Conservation (phyloP, 768 basidiomycete genomes). For the Paxillus ammoniavirescens region DNA sequence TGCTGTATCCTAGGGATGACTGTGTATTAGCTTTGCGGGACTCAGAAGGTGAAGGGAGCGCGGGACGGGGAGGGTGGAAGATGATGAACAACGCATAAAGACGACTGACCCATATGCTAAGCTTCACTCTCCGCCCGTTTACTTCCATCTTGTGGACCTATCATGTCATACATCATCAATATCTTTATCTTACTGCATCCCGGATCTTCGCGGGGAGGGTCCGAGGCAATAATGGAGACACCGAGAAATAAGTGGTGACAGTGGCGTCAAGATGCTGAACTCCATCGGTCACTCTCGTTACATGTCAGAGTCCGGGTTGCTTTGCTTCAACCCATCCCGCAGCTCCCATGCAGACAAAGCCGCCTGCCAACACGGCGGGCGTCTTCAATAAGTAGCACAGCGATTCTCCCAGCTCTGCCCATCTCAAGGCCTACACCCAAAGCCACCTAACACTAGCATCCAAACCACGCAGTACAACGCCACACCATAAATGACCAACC, state of each 20-base stretch:
- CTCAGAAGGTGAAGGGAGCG: not conserved
- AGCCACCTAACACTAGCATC: not conserved
- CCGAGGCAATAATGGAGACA: not conserved
- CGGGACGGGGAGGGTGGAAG: not conserved
- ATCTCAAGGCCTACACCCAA: too few species aligned
- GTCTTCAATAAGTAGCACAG: too few species aligned
- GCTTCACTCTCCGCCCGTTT: slow-evolving; percentile 80
- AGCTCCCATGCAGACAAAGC: too few species aligned
- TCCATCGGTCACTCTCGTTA: not conserved
- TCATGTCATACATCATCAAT: slow-evolving; percentile 1
- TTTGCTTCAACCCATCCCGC: too few species aligned
- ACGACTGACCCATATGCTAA: slow-evolving; percentile 91
- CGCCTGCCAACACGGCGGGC: too few species aligned
- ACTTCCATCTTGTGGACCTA: slow-evolving; percentile 89
- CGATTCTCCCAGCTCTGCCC: too few species aligned
- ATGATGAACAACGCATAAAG: not conserved
- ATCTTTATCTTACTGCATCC: not conserved
- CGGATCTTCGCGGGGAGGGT: too few species aligned
- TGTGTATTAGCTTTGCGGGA: not conserved
- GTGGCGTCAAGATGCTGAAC: too few species aligned
- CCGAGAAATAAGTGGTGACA: not conserved
- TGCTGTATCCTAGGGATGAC: slow-evolving; percentile 70
- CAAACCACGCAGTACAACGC: not conserved
- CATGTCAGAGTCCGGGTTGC: too few species aligned
- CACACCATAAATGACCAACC: not conserved